Conservation (phyloP, 805 yeast genomes). For the Teunomyces pallodes region DNA sequence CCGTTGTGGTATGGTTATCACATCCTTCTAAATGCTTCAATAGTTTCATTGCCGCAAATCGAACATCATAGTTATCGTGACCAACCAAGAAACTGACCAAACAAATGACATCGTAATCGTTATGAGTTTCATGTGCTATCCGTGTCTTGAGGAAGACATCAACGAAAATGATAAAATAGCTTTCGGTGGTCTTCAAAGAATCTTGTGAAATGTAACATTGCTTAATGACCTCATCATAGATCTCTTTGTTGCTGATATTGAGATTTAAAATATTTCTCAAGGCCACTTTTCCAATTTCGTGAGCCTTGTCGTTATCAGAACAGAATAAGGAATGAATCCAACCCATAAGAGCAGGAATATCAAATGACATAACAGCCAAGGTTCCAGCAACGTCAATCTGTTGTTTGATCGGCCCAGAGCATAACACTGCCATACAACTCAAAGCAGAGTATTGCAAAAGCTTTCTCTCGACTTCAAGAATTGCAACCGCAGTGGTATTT, state of each 20-base stretch:
- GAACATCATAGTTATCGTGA: slow-evolving; percentile 61
- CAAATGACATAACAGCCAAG: slow-evolving; percentile 61
- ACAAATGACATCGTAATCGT: slow-evolving; percentile 67
- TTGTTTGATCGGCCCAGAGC: slow-evolving; percentile 68
- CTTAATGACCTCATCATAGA: slow-evolving; percentile 57
- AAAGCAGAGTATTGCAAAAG: slow-evolving; percentile 68
- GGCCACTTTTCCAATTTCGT: slow-evolving; percentile 67
- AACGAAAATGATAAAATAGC: slow-evolving; percentile 70
- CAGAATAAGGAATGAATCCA: slow-evolving; percentile 81
- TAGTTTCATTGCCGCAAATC: slow-evolving; percentile 72
- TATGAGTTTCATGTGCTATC: slow-evolving; percentile 33
- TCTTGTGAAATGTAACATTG: slow-evolving; percentile 66
- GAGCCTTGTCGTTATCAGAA: slow-evolving; percentile 55
- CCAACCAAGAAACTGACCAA: slow-evolving; percentile 79
- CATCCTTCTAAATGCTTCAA: slow-evolving; percentile 60
- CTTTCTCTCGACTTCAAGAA: slow-evolving; percentile 76
- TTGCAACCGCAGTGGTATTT: slow-evolving; percentile 57
- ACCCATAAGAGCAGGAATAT: slow-evolving; percentile 59
- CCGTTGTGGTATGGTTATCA: slow-evolving; percentile 42
- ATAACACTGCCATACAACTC: slow-evolving; percentile 79
- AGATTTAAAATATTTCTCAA: slow-evolving; percentile 60
- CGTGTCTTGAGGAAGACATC: slow-evolving; percentile 56
- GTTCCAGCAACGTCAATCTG: slow-evolving; percentile 45
- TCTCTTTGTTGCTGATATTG: slow-evolving; percentile 55
- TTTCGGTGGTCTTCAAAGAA: slow-evolving; percentile 51